Base-by-base conservation (phyloP, 306 rosid species). In the Inga laurina region DNA sequence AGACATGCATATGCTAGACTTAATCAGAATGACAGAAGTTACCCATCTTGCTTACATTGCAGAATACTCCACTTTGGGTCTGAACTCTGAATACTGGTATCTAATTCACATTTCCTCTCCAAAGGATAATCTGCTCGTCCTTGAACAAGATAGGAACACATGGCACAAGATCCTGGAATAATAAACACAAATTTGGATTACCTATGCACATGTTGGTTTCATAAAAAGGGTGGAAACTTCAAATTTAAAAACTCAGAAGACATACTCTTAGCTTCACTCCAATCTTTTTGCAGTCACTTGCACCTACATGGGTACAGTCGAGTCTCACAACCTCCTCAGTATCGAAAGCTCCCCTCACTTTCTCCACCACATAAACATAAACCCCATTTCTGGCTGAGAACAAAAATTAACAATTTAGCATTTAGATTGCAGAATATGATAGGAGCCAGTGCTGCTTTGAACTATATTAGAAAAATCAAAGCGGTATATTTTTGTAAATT, bases 321-420 rank as follows among this genome's bases (percentile, higher is more conserved):
- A 93, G 90, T 89, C 92, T 92, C 71, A 96, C 93, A 30, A 96
- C 93, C 87, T 96, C 98, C 76, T 88, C 91, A 16, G 85, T 87
- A 89, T 81, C 19, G 24, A 96, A 91, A 39, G 94, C 93, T 80
- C 91, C 99, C 85, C 93, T 88, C 79, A 96, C 92, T 85, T 84
- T 90, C 74, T 82, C 94, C 79, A 91, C 92, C 39, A 93, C 99
- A 80, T 90, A 90, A 67, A 90, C 96, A 87, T 91, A 96, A 49
- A 91, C 98, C 39, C 97, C 98, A 43, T 96, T 96, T 85, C 99
- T 93, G 9, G 99, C 98, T 95, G 88, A 84, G 72, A 48, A 73
- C 37, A 76, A 59, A 37, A 81, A 79, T 37, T 30, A 37, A 66
- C 59, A 64, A 74, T n/a, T 79, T 57, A 75, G 66, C 66, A 82